phyloP scores from a whole-genome alignment of 2,329 filamentous ascomycete species.

The Epichloe gansuensis region DNA sequence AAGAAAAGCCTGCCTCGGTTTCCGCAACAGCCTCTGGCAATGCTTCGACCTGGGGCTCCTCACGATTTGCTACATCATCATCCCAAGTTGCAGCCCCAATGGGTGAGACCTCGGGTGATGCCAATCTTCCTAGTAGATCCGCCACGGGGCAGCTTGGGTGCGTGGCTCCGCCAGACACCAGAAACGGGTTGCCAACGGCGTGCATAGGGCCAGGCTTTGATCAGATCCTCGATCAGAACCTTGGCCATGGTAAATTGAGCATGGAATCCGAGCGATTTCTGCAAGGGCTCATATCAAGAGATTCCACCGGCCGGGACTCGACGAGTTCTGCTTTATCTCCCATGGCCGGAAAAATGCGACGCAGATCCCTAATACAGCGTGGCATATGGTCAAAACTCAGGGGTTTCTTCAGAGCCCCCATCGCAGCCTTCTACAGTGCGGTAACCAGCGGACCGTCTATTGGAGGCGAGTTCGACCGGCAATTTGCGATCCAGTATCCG shows the following conservation, averaged over 20 bases:
- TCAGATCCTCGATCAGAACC: conserved; percentile 2
- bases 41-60: background rate
- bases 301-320: background rate
- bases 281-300: background rate
- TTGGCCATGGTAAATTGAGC: conserved; percentile 4
- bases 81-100: background rate
- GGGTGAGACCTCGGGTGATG: too few relatives aligned
- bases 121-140: too few relatives aligned
- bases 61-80: background rate
- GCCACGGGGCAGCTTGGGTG: background rate
- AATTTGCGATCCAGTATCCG: conserved; percentile 11
- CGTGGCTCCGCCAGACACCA: background rate
- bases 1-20: background rate
- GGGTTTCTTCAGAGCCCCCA: background rate
- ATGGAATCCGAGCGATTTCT: conserved; percentile 8
- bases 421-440: background rate
- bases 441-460: conserved; percentile 4
- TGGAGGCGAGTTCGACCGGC: conserved; percentile 6
- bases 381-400: conserved; percentile 2
- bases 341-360: background rate
- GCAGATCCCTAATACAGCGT: conserved; percentile 4
- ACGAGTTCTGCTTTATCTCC: background rate
- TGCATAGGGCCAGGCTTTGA: conserved; percentile 5
- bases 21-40: background rate
- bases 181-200: conserved; percentile 3